These are phyloP conservation scores for Flaveria sonorensis DNA, from an alignment of 129 eudicot species.

Conservation along the genomic window DNA sequence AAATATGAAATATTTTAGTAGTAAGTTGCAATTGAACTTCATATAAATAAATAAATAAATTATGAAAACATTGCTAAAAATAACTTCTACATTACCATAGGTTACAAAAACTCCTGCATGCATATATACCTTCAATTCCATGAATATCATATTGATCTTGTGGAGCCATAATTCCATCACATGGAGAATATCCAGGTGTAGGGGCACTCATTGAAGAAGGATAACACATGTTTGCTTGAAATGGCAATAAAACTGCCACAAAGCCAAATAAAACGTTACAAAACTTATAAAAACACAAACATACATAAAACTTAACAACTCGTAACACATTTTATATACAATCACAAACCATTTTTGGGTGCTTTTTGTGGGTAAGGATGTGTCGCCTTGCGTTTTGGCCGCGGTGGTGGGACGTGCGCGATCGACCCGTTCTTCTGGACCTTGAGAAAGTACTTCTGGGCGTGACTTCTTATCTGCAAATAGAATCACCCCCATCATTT, in stretches of 20 bases:
- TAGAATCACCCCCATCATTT: constrained; percentile 1
- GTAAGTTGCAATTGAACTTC: too few species aligned
- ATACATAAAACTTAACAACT: constrained; percentile 5
- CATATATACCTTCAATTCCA: constrained; percentile 69
- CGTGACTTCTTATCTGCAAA: constrained; percentile 92
- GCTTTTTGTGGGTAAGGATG: constrained; percentile 99
- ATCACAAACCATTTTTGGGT: constrained; percentile 70
- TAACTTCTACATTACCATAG: neutral
- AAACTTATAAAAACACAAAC: neutral
- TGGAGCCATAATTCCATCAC: constrained; percentile 63
- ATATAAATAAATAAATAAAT: neutral
- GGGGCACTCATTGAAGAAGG: constrained; percentile 63
- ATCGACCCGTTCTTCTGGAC: constrained; percentile 93
- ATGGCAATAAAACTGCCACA: constrained; percentile 61
- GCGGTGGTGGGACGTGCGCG: constrained; percentile 99
- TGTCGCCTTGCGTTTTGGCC: constrained; percentile 95
- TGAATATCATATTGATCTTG: constrained; percentile 69
- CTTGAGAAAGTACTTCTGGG: constrained; percentile 93
- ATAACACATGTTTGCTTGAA: constrained; percentile 72
- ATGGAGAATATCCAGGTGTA: constrained; percentile 70
- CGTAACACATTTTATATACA: constrained; percentile 2
- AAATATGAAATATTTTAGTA: too few species aligned
- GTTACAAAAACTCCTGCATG: constrained; percentile 30
- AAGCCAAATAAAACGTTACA: constrained; percentile 1
- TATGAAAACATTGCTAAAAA: too few species aligned